These are phyloP conservation scores for Schizochytrium sp. DNA, from an alignment of 108 stramenopile species.

Conservation along the genomic window DNA sequence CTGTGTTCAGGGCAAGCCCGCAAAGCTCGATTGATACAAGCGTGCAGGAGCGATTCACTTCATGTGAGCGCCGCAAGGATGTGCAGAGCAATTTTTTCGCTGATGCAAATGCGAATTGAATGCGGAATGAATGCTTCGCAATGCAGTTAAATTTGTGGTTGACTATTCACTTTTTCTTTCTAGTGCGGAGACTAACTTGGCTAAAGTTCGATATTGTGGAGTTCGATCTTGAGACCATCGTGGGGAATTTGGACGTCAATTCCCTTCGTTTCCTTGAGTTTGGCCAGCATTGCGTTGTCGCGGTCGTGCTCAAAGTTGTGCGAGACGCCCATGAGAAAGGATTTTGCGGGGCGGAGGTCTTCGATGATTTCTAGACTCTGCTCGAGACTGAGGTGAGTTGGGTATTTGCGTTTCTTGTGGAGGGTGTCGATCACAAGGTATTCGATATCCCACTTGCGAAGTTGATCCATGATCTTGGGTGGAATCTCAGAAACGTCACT, in stretches of 20 bases:
- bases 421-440: not conserved
- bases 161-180: no score
- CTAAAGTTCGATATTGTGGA: not conserved
- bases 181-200: no score
- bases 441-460: not conserved
- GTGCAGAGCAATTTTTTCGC: no score
- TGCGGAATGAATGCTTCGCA: no score
- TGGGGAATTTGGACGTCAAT: not conserved
- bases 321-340: not conserved
- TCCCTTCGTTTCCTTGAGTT: not conserved
- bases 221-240: not conserved
- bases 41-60: no score
- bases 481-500: slow-evolving; percentile 9
- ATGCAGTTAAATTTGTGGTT: no score
- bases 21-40: no score
- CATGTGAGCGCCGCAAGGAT: no score
- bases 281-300: not conserved
- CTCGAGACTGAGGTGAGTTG: not conserved
- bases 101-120: no score
- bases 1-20: no score
- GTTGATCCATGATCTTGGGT: not conserved
- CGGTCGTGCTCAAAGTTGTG: not conserved
- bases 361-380: not conserved
- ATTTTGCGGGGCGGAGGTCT: not conserved
- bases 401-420: not conserved